A percentile compares a stretch with the other conserved stretches of the same genome.
Evolutionary conservation across 352 stramenopile genomes (phyloP).

Genomic region (Globisporangium heterothallicum): DNA sequence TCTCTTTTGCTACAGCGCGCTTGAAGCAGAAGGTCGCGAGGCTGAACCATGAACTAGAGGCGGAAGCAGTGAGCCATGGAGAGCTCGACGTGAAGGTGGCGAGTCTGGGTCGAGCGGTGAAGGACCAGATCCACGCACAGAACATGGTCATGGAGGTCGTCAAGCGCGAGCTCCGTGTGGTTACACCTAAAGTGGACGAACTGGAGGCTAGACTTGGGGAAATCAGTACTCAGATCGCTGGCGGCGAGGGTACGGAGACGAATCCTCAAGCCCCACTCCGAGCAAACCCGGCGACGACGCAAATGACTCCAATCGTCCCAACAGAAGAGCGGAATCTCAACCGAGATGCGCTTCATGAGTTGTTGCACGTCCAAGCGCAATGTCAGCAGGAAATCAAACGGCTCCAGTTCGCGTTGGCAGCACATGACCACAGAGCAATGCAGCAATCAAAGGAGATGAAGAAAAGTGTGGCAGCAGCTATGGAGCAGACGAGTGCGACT

Average conservation of each 20-base stretch:
- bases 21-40: background rate
- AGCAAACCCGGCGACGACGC: no score
- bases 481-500: background rate
- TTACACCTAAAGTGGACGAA: background rate
- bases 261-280: no score
- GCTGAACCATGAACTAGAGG: background rate
- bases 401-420: slow-evolving; percentile 5
- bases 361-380: slow-evolving; percentile 9
- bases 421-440: slow-evolving; percentile 7
- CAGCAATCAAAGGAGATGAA: background rate
- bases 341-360: slow-evolving; percentile 1
- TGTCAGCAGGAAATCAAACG: slow-evolving; percentile 11
- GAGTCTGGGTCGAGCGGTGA: background rate
- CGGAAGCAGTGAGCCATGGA: background rate
- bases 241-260: no score
- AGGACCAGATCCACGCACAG: background rate
- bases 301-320: no score
- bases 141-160: background rate
- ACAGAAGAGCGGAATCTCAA: background rate
- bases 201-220: background rate
- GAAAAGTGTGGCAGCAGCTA: background rate
- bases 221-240: no score
- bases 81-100: background rate
- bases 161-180: background rate
- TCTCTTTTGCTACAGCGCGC: background rate